phyloP scores from a whole-genome alignment of 2,329 filamentous ascomycete genomes.

The Ophiostoma novo-ulmi region DNA sequence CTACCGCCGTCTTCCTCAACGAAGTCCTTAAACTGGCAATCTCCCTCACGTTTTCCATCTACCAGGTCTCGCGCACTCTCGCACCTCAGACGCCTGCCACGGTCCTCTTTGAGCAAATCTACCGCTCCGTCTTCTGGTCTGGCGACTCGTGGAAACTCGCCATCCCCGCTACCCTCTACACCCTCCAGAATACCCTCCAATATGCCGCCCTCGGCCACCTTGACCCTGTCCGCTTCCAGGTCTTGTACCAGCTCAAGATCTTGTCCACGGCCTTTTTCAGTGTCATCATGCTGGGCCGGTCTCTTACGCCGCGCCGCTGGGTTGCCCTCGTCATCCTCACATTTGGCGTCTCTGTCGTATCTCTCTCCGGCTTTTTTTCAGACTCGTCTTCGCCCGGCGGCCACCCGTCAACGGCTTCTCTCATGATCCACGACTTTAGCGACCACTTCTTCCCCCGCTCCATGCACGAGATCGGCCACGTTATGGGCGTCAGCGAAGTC shows the following conservation, averaged over 20 bases:
- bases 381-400: slow-evolving; percentile 37
- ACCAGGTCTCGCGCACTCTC: slow-evolving; percentile 74
- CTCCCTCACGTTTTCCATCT: slow-evolving; percentile 78
- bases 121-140: slow-evolving; percentile 68
- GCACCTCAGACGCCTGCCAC: slow-evolving; percentile 72
- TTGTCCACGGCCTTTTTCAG: slow-evolving; percentile 85
- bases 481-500: slow-evolving; percentile 48
- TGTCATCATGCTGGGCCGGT: slow-evolving; percentile 67
- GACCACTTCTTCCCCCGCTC: slow-evolving; percentile 72
- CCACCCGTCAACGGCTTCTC: slow-evolving; percentile 37
- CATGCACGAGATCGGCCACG: slow-evolving; percentile 67
- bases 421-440: slow-evolving; percentile 58
- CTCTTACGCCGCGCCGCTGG: slow-evolving; percentile 71
- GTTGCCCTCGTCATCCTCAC: slow-evolving; percentile 72
- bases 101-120: slow-evolving; percentile 73
- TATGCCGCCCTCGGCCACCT: slow-evolving; percentile 88
- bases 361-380: slow-evolving; percentile 71
- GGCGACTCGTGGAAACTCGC: slow-evolving; percentile 93
- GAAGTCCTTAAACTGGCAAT: slow-evolving; percentile 87
- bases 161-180: slow-evolving; percentile 82
- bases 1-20: slow-evolving; percentile 88
- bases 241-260: slow-evolving; percentile 92
- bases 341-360: slow-evolving; percentile 77
- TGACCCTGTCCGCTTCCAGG: slow-evolving; percentile 87
- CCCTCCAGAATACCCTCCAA: slow-evolving; percentile 86